Conservation (phyloP, 164 flowering plant species). For the Taxillus chinensis region DNA sequence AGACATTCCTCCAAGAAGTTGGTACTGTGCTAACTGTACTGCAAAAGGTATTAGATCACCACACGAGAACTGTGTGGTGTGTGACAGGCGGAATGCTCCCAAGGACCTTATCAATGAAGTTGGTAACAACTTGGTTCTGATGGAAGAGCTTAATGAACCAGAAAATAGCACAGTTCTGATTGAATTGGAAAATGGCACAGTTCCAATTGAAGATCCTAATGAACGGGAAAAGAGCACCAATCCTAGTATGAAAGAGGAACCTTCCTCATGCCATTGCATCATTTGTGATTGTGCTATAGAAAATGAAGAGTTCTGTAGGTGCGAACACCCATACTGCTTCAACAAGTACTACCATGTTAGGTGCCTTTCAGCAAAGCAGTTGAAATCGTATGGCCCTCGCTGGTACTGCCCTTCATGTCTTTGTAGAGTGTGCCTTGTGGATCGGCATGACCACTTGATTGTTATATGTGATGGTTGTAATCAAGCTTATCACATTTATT, state of each 20-base stretch:
- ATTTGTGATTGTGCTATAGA: constrained; percentile 33
- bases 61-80: constrained; percentile 67
- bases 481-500: constrained; percentile 77
- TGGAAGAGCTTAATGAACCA: constrained; percentile 18
- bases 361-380: constrained; percentile 48
- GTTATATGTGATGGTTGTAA: constrained; percentile 86
- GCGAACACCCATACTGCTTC: constrained; percentile 49
- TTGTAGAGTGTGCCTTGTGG: constrained; percentile 65
- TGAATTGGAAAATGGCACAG: neutral
- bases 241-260: constrained; percentile 15
- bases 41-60: constrained; percentile 33
- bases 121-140: constrained; percentile 2
- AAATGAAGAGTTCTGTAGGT: constrained; percentile 25
- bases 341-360: constrained; percentile 51
- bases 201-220: constrained; percentile 11
- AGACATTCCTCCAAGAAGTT: constrained; percentile 45
- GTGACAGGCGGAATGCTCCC: constrained; percentile 40
- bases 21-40: constrained; percentile 66
- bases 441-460: constrained; percentile 66
- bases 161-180: no score
- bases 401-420: constrained; percentile 97
- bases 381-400: constrained; percentile 28
- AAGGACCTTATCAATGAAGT: constrained; percentile 11
- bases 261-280: constrained; percentile 27
- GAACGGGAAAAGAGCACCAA: constrained; percentile 35